Base-by-base conservation (phyloP, 768 basidiomycete genomes). In the Lactarius sp. region DNA sequence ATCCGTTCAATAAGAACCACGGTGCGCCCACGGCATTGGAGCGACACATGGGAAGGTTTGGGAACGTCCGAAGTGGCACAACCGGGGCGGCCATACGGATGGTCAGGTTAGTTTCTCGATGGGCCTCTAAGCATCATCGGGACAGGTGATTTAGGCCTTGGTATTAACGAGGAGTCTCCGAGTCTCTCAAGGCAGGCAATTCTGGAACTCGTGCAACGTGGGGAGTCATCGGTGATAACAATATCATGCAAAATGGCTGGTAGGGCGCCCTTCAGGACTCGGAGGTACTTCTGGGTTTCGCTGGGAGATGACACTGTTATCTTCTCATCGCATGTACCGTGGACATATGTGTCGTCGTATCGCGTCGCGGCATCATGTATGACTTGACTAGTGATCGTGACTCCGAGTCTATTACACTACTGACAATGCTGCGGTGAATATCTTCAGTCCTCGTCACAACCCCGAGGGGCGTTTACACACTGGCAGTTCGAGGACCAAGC, bases 171-270 rank as follows among this genome's bases (percentile, higher is more conserved):
- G 33, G 90, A 90, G 66, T 88, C 87, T 22, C 76, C 27, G 27
- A 27, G 27, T 27, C 27, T 27, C 27, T 85, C 60, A 88, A 83
- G 71, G 92, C 88, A 3, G 10, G 27, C 27, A 89, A 92, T 70
- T 86, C 91, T 14, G 87, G 87, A 10, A 83, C 78, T 36, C 79
- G 90, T 60, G 80, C 83, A n/a, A 90, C 92, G 14, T 92, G 92
- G 70, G 91, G 90, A 69, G 83, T 92, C 57, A 89, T 93, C 68
- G 88, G 88, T 83, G 72, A 61, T 50, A 6, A 37, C 5, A 6
- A 49, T 1, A 27, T 50, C 16, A 8, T 31, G 3, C 14, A 27
- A 41, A 22, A 27, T 59, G 22, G 39, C 59, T 13, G n/a, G n/a
- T 59, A 49, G 50, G n/a, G 37, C 36, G 8, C 36, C 36, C 36